Conservation (phyloP, 305 asterid genomes). For the Lippia alba region DNA sequence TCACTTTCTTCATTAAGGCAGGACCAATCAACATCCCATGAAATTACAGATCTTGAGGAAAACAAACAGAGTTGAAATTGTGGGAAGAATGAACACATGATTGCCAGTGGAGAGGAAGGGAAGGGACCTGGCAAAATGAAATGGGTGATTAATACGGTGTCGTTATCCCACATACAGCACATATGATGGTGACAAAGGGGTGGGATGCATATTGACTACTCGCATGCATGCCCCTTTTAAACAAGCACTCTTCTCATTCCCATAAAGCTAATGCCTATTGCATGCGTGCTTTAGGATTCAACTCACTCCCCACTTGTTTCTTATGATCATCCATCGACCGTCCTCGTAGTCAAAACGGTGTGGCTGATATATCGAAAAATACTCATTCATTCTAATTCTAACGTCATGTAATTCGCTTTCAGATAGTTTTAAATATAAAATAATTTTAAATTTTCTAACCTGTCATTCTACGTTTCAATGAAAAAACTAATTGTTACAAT, state of each 20-base stretch:
- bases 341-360: background rate
- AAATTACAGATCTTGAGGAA: slow-evolving; percentile 5
- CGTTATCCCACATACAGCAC: slow-evolving; percentile 4
- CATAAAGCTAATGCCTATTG: slow-evolving; percentile 21
- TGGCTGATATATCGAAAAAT: no score
- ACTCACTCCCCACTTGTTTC: background rate
- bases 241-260: slow-evolving; percentile 7
- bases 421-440: no score
- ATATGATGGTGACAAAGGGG: background rate
- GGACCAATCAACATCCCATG: slow-evolving; percentile 3
- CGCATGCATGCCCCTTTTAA: slow-evolving; percentile 15
- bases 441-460: no score
- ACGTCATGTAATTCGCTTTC: no score
- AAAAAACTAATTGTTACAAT: no score
- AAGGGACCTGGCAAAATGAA: no score
- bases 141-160: background rate
- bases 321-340: background rate
- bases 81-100: slow-evolving; percentile 2
- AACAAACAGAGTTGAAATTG: slow-evolving; percentile 6
- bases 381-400: no score
- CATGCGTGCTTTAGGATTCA: slow-evolving; percentile 24
- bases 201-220: background rate
- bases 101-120: no score
- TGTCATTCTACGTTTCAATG: no score
- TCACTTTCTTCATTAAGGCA: slow-evolving; percentile 26